These are phyloP conservation scores for Penicillium brevicompactum DNA, from an alignment of 2,329 filamentous ascomycete genomes.

Conservation along the genomic window DNA sequence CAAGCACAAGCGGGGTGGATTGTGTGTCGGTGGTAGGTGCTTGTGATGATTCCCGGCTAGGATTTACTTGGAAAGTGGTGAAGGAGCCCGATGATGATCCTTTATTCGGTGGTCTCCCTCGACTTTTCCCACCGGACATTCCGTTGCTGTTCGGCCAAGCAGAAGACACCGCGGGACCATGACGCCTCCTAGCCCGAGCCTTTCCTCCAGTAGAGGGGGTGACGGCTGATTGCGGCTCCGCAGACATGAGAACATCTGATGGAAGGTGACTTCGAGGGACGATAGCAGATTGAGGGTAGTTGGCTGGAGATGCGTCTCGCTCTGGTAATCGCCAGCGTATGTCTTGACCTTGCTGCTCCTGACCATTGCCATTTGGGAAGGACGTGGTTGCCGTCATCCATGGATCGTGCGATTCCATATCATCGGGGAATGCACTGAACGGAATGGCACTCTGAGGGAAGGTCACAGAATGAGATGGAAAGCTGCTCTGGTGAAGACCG, in stretches of 20 bases:
- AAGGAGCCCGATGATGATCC: conserved; percentile 66
- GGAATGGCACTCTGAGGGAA: conserved; percentile 56
- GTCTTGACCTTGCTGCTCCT: conserved; percentile 34
- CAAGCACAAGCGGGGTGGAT: conserved; percentile 44
- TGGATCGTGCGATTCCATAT: conserved; percentile 48
- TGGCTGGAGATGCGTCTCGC: conserved; percentile 63
- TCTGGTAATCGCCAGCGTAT: conserved; percentile 54
- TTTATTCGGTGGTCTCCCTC: conserved; percentile 78
- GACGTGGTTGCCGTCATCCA: conserved; percentile 45
- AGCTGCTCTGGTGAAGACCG: conserved; percentile 45
- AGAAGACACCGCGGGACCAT: conserved; percentile 86
- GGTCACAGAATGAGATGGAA: conserved; percentile 47
- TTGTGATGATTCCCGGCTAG: conserved; percentile 52
- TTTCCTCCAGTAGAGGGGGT: conserved; percentile 59
- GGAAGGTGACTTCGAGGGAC: conserved; percentile 56
- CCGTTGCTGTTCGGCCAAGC: conserved; percentile 75
- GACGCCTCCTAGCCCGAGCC: conserved; percentile 56
- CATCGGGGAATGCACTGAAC: conserved; percentile 58
- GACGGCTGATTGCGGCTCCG: conserved; percentile 71
- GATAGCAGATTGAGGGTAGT: conserved; percentile 77
- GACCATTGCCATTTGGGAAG: conserved; percentile 40
- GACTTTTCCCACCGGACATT: conserved; percentile 67
- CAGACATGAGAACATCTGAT: conserved; percentile 38
- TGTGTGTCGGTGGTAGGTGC: conserved; percentile 42
- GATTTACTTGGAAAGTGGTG: conserved; percentile 68